Conservation (phyloP, 257 asterid genomes). For the Rehmannia glutinosa region DNA sequence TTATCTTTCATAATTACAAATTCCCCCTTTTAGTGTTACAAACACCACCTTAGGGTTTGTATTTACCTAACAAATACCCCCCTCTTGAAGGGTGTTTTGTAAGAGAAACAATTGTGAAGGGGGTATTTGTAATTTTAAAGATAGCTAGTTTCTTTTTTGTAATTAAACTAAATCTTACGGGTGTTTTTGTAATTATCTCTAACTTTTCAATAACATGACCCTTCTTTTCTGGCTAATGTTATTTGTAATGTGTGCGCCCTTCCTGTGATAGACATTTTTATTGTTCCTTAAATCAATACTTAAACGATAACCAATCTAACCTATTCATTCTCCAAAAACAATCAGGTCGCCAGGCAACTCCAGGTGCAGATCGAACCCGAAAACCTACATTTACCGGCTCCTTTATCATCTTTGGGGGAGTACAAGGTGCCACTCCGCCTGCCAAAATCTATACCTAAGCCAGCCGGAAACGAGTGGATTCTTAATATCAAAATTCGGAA, state of each 20-base stretch:
- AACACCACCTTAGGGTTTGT: too few relatives aligned
- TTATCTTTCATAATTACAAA: too few relatives aligned
- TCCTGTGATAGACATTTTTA: not conserved
- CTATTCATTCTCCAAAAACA: not conserved
- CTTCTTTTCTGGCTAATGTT: not conserved
- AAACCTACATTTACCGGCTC: constrained; percentile 54
- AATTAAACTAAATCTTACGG: too few relatives aligned
- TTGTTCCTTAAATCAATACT: not conserved
- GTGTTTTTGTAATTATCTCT: not conserved
- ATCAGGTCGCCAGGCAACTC: constrained; percentile 68
- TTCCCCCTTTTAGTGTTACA: too few relatives aligned
- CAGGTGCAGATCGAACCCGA: constrained; percentile 70
- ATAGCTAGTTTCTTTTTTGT: too few relatives aligned
- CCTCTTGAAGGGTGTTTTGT: too few relatives aligned
- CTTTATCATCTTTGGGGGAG: constrained; percentile 66
- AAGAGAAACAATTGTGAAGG: too few relatives aligned
- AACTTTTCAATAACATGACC: not conserved
- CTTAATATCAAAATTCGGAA: constrained; percentile 38
- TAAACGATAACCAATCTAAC: not conserved
- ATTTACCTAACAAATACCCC: too few relatives aligned
- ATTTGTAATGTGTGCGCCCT: not conserved
- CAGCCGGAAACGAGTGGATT: constrained; percentile 60
- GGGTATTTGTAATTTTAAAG: too few relatives aligned
- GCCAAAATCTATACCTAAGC: constrained; percentile 74
- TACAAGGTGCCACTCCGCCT: constrained; percentile 75